Evolutionary conservation across 2,329 filamentous ascomycete species (phyloP).

Genomic region (Paecilomyces sp.): DNA sequence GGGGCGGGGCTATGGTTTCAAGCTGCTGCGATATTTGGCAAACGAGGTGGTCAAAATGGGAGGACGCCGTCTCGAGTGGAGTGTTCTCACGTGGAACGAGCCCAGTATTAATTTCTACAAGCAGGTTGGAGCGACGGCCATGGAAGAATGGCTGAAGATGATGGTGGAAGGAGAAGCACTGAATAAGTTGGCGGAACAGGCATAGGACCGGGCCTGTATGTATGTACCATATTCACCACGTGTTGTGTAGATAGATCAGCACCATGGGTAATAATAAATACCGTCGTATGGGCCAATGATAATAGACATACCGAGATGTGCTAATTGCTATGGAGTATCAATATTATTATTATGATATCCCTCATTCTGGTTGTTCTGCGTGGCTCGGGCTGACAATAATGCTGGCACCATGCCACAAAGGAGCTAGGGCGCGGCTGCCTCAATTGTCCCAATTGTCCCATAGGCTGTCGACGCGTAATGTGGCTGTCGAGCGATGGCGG

Average conservation of each 20-base stretch:
- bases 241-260: not conserved
- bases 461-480: not conserved
- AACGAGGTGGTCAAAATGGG: conserved; percentile 65
- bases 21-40: conserved; percentile 68
- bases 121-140: conserved; percentile 35
- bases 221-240: not conserved
- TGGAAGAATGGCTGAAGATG: conserved; percentile 46
- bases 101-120: conserved; percentile 82
- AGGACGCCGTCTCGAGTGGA: conserved; percentile 79
- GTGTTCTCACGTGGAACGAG: conserved; percentile 86
- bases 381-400: not conserved
- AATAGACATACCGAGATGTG: too few species aligned
- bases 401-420: not conserved
- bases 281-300: too few species aligned
- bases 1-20: conserved; percentile 71
- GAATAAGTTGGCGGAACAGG: conserved; percentile 29
- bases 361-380: not conserved
- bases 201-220: too few species aligned
- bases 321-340: too few species aligned
- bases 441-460: not conserved
- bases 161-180: conserved; percentile 41
- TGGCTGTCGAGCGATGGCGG: not conserved
- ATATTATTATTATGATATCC: not conserved
- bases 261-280: too few species aligned
- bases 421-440: not conserved